phyloP scores from a whole-genome alignment of 73 alveolate species.

The Paramecium caudatum region DNA sequence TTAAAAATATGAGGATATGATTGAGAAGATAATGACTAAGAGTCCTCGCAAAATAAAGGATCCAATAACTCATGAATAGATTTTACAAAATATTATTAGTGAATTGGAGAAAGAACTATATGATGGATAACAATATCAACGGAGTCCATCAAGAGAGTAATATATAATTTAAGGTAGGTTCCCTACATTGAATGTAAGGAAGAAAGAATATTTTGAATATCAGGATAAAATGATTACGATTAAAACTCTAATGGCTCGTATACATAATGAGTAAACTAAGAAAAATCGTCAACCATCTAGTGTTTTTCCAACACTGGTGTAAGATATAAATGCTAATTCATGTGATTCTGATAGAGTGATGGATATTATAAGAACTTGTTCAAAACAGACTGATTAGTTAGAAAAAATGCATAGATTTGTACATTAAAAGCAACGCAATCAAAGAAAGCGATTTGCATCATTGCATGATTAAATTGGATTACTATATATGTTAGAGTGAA shows the following conservation, averaged over 20 bases:
- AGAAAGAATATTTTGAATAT: neutral
- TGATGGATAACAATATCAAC: no score
- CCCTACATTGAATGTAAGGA: neutral
- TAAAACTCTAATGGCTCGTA: neutral
- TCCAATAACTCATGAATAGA: conserved; percentile 4
- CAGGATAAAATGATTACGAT: neutral
- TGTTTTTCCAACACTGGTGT: neutral
- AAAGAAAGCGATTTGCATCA: neutral
- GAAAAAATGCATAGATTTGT: conserved; percentile 24
- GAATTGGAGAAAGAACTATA: neutral
- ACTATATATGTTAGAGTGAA: conserved; percentile 36
- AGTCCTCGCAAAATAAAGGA: conserved; percentile 15
- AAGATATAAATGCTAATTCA: neutral
- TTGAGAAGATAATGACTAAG: neutral
- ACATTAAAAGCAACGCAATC: neutral
- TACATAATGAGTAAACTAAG: neutral
- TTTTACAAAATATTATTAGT: neutral
- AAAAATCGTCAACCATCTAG: neutral
- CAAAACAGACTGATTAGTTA: neutral
- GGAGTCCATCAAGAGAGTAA: neutral
- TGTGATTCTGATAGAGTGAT: conserved; percentile 48
- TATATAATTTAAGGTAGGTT: neutral
- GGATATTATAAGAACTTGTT: neutral
- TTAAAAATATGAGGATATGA: conserved; percentile 11
- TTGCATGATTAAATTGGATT: conserved; percentile 25